Base-by-base conservation (phyloP, 768 basidiomycete species). In the Rhizopogon sp. region DNA sequence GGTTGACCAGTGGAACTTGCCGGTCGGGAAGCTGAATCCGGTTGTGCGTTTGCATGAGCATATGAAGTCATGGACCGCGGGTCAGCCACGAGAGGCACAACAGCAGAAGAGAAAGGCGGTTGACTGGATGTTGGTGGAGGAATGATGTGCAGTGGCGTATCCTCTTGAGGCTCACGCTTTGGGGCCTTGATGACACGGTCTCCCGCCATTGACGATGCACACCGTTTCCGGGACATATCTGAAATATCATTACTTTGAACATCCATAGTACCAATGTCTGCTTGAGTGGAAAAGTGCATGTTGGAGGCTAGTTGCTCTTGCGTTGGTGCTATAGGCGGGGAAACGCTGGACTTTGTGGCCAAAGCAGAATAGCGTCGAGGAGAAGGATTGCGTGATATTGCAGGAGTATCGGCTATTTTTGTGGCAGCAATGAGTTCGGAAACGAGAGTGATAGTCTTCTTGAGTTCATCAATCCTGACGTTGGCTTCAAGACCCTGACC, bases 381-480 rank as follows among this genome's bases (percentile, higher is more conserved):
- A 33, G 67, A 63, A 3, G 67, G 62, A 42, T 52, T 64, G 20
- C 73, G 67, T 3, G 77, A 71, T 59, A 72, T 33, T 4, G 66
- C 55, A 16, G 61, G 64, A 0, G 71, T 50, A 57, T 74, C 72
- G 14, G 64, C 42, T 64, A 72, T 72, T 63, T 69, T 68, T 8
- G 70, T 77, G 53, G 66, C 73, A 9, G 77, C 71, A 62, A 85
- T 77, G 70, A 83, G 77, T 46, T 81, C 78, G 6, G 81, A 74
- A 28, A 82, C 81, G 53, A 79, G 67, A 5, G 72, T 68, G 51
- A 85, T 79, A 37, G 79, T 78, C 63, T 77, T 75, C 63, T 72
- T 81, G 61, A 85, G 74, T 56, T 83, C 76, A 62, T 78, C 80
- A 53, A 85, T 77, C 61, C 78, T 79, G 29, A 66, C 74, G 40